These are phyloP conservation scores for Bromus sterilis DNA, from an alignment of 176 grass and related monocot species.

Conservation along the genomic window DNA sequence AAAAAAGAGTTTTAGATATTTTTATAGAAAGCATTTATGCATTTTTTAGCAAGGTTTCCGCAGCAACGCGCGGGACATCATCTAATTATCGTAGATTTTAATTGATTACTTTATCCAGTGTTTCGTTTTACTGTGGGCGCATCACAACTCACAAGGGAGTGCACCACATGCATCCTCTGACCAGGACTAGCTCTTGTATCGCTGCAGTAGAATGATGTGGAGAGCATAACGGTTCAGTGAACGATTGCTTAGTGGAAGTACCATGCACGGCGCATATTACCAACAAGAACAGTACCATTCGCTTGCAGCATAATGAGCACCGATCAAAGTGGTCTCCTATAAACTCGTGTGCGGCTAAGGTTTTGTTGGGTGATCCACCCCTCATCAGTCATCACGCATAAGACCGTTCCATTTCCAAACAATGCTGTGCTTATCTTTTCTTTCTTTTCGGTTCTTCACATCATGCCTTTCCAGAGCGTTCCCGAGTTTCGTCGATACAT, in stretches of 20 bases:
- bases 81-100: too few relatives aligned
- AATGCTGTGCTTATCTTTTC: background rate
- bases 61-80: too few relatives aligned
- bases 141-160: background rate
- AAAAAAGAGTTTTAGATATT: too few relatives aligned
- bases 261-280: background rate
- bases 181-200: background rate
- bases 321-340: background rate
- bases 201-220: background rate
- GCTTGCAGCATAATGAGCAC: background rate
- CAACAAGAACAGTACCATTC: background rate
- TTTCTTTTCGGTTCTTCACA: background rate
- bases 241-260: conserved; percentile 2
- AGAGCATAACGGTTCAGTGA: background rate
- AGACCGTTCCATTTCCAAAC: background rate
- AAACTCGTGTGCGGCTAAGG: background rate
- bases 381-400: background rate
- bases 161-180: background rate
- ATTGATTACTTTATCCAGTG: too few relatives aligned
- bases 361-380: background rate
- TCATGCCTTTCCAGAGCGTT: background rate
- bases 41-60: too few relatives aligned
- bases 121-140: too few relatives aligned
- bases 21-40: too few relatives aligned
- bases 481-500: background rate